phyloP scores from a whole-genome alignment of 2,329 filamentous ascomycete species.

The Whalleya microplaca region DNA sequence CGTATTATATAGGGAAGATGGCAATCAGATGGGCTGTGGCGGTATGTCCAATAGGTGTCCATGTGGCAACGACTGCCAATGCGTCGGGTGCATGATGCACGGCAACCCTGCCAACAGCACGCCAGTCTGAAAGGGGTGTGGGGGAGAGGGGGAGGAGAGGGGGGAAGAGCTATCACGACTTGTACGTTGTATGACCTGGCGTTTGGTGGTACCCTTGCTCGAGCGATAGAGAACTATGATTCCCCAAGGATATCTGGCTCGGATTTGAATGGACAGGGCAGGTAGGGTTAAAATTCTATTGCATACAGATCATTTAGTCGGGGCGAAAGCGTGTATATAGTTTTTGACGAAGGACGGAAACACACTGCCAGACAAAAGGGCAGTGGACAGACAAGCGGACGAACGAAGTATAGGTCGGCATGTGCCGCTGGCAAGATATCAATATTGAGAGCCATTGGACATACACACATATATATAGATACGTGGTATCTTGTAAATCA shows the following conservation, averaged over 20 bases:
- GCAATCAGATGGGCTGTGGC: constrained; percentile 45
- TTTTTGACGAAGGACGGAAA: not conserved
- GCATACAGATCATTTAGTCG: not conserved
- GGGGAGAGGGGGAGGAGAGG: not conserved
- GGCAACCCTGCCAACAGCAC: constrained; percentile 19
- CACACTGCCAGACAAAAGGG: not conserved
- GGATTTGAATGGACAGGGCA: not conserved
- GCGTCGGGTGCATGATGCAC: constrained; percentile 61
- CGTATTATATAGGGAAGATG: constrained; percentile 54
- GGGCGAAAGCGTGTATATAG: not conserved
- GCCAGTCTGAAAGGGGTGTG: constrained; percentile 1
- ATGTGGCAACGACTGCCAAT: constrained; percentile 63
- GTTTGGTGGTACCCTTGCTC: constrained; percentile 2
- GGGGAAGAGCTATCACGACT: not conserved
- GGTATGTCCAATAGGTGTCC: constrained; percentile 56
- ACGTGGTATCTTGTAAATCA: not conserved
- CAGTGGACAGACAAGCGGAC: not conserved
- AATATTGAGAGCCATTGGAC: not conserved
- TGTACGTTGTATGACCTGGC: not conserved
- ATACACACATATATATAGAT: too few species aligned
- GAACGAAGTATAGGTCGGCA: not conserved
- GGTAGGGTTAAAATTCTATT: not conserved
- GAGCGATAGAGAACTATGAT: not conserved
- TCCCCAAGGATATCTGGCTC: not conserved
- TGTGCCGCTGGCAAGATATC: not conserved